A percentile compares a stretch with the other conserved stretches of the same genome.
These are phyloP conservation scores for Rutstroemia sp. DNA, from an alignment of 2,329 filamentous ascomycete species.

Conservation along the genomic window DNA sequence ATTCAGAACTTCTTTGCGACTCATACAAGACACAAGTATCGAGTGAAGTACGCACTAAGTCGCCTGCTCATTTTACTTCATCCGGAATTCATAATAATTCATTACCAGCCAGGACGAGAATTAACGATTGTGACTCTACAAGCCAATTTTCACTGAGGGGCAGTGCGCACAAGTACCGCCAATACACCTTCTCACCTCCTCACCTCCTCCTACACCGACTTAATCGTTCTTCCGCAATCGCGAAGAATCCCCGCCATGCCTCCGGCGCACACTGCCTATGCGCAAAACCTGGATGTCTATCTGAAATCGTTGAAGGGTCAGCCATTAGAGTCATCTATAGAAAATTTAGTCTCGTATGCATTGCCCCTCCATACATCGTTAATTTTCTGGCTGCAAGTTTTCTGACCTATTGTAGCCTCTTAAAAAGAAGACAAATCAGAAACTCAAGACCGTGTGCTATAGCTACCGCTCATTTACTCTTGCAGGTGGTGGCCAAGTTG, in stretches of 20 bases:
- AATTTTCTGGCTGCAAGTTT: neutral
- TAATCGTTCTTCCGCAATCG: neutral
- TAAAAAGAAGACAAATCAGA: slow-evolving; percentile 85
- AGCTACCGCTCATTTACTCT: slow-evolving; percentile 81
- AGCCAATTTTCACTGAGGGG: neutral
- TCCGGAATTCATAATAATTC: too few relatives aligned
- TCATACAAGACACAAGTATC: too few relatives aligned
- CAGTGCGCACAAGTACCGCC: neutral
- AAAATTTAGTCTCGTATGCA: slow-evolving; percentile 68
- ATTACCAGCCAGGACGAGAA: too few relatives aligned
- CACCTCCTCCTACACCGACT: neutral
- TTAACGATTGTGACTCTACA: too few relatives aligned
- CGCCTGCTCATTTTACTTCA: too few relatives aligned
- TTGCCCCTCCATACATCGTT: slow-evolving; percentile 3
- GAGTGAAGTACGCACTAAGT: too few relatives aligned
- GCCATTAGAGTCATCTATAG: slow-evolving; percentile 73
- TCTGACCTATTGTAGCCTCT: slow-evolving; percentile 42
- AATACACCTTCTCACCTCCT: neutral
- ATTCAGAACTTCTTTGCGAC: too few relatives aligned
- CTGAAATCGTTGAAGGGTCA: slow-evolving; percentile 71
- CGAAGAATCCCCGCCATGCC: neutral
- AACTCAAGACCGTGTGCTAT: slow-evolving; percentile 84
- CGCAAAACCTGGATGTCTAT: slow-evolving; percentile 71
- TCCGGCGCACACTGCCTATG: slow-evolving; percentile 34
- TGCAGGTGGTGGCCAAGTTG: slow-evolving; percentile 76